Conservation (phyloP, 352 stramenopile genomes). For the Pythium periplocum region DNA sequence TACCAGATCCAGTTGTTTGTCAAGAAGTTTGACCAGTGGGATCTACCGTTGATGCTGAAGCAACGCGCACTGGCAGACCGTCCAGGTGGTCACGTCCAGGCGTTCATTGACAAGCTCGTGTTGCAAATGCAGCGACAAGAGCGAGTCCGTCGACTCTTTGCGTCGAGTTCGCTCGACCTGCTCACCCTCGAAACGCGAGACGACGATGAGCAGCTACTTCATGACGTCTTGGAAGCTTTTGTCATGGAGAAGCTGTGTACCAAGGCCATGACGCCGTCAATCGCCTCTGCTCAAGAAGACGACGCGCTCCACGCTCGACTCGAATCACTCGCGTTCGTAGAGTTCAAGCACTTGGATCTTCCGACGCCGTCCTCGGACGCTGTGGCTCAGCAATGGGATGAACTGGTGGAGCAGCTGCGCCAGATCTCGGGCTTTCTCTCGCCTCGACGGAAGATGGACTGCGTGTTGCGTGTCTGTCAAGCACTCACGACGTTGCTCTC, state of each 20-base stretch:
- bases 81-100: slow-evolving; percentile 49
- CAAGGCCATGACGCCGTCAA: slow-evolving; percentile 55
- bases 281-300: slow-evolving; percentile 39
- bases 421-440: slow-evolving; percentile 43
- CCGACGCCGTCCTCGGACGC: slow-evolving; percentile 30
- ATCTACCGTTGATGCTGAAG: slow-evolving; percentile 41
- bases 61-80: slow-evolving; percentile 31
- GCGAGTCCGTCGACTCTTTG: slow-evolving; percentile 21
- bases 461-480: slow-evolving; percentile 67
- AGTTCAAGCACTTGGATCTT: slow-evolving; percentile 85
- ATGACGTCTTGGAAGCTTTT: slow-evolving; percentile 83
- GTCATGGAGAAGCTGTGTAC: slow-evolving; percentile 88
- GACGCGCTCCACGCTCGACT: slow-evolving; percentile 57
- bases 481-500: slow-evolving; percentile 63
- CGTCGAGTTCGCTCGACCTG: background rate
- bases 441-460: slow-evolving; percentile 85
- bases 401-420: slow-evolving; percentile 39
- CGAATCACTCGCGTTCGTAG: slow-evolving; percentile 69
- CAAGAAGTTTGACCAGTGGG: slow-evolving; percentile 49
- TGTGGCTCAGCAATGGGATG: slow-evolving; percentile 30
- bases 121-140: slow-evolving; percentile 46
- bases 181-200: slow-evolving; percentile 22
- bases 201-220: slow-evolving; percentile 38
- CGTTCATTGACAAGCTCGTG: slow-evolving; percentile 59
- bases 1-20: slow-evolving; percentile 81